Conservation (phyloP, 805 yeast species). For the Starmerella stellata region DNA sequence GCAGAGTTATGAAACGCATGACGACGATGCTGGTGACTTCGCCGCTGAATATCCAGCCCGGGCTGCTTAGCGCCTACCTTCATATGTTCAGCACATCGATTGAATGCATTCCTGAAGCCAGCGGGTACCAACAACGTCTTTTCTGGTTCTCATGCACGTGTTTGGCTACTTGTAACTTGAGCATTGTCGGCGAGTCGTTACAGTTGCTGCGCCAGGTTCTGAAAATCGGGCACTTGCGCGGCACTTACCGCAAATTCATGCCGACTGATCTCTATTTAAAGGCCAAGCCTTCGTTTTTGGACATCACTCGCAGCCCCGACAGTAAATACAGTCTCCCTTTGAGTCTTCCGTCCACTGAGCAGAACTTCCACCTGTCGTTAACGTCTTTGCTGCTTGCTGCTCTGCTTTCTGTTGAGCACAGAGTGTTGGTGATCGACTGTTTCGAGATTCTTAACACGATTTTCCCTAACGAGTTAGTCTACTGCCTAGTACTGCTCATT, state of each 20-base stretch:
- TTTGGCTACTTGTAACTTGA: constrained; percentile 3
- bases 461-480: constrained; percentile 4
- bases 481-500: not conserved
- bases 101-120: constrained; percentile 8
- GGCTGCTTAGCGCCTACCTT: constrained; percentile 1
- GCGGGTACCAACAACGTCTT: constrained; percentile 2
- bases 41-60: not conserved
- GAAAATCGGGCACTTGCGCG: constrained; percentile 8
- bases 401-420: not conserved
- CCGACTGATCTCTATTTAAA: constrained; percentile 2
- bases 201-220: constrained; percentile 2
- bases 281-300: constrained; percentile 2
- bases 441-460: constrained; percentile 5
- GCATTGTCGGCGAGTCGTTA: not conserved
- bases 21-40: not conserved
- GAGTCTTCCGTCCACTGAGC: constrained; percentile 2
- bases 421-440: constrained; percentile 3
- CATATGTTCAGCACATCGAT: constrained; percentile 7
- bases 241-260: constrained; percentile 1
- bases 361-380: constrained; percentile 8
- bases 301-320: not conserved
- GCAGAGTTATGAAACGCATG: not conserved
- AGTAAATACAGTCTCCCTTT: not conserved
- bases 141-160: constrained; percentile 8
- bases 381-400: constrained; percentile 3